phyloP scores from a whole-genome alignment of 148 eudicot species.

The Rhododendron griersonianum region DNA sequence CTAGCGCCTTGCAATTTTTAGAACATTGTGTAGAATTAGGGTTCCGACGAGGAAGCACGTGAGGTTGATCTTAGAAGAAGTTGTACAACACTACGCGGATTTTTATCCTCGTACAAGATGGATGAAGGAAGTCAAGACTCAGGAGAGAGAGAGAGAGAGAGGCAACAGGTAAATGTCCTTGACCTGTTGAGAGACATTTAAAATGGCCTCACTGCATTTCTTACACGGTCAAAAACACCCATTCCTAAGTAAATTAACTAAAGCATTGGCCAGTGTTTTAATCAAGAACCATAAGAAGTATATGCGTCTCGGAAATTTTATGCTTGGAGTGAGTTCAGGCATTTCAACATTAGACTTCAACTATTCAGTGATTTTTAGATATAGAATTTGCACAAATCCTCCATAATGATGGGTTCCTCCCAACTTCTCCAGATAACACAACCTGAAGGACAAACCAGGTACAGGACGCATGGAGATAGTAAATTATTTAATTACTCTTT shows the following conservation, averaged over 20 bases:
- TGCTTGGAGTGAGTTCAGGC: background rate
- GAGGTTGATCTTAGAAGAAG: too few relatives aligned
- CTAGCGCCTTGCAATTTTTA: too few relatives aligned
- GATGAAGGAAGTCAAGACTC: background rate
- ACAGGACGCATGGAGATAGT: background rate
- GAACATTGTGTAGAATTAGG: too few relatives aligned
- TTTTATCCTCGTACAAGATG: too few relatives aligned
- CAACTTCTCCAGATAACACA: background rate
- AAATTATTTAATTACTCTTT: background rate
- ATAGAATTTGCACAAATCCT: background rate
- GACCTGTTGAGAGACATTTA: too few relatives aligned
- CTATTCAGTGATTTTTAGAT: background rate
- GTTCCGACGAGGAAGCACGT: too few relatives aligned
- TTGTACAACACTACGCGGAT: too few relatives aligned
- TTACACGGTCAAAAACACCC: too few relatives aligned
- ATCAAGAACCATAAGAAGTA: background rate
- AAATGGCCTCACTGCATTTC: too few relatives aligned
- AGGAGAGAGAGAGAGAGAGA: too few relatives aligned
- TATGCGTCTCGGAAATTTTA: background rate
- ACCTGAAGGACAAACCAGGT: background rate
- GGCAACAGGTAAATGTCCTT: too few relatives aligned
- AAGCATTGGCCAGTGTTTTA: background rate
- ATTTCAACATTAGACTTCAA: background rate
- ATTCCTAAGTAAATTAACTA: too few relatives aligned
- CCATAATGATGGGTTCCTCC: background rate